Evolutionary conservation across 1,284 basidiomycete genomes (phyloP).

Genomic region (Ceratobasidium sp.): DNA sequence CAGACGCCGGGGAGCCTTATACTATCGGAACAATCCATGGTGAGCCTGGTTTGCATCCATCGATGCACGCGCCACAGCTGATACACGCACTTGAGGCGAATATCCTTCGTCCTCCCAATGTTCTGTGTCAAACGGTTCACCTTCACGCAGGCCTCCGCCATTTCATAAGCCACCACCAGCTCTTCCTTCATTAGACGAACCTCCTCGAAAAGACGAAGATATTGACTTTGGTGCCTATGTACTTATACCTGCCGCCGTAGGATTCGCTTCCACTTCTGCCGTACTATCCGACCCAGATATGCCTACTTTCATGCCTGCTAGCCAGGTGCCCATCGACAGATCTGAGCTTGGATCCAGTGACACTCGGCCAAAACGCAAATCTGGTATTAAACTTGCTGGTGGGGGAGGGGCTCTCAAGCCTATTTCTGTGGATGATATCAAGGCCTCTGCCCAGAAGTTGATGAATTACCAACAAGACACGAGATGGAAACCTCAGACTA

Average conservation of each 20-base stretch:
- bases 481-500: slow-evolving; percentile 15
- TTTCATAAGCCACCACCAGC: neutral
- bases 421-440: slow-evolving; percentile 28
- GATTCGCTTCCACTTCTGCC: slow-evolving; percentile 13
- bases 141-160: neutral
- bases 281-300: slow-evolving; percentile 2
- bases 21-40: neutral
- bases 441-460: slow-evolving; percentile 19
- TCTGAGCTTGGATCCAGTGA: neutral
- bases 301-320: slow-evolving; percentile 25
- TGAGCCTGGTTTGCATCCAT: neutral
- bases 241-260: slow-evolving; percentile 8
- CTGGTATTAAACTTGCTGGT: slow-evolving; percentile 22
- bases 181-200: neutral
- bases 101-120: slow-evolving; percentile 22
- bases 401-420: slow-evolving; percentile 24
- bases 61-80: neutral
- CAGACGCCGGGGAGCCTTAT: slow-evolving; percentile 11
- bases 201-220: neutral
- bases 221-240: slow-evolving; percentile 34
- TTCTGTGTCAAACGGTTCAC: slow-evolving; percentile 9
- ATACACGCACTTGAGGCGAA: neutral
- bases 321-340: slow-evolving; percentile 12
- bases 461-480: slow-evolving; percentile 32
- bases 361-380: slow-evolving; percentile 2